Percentiles rank a stretch among this genome's conserved stretches.
Conservation (phyloP, 2,329 filamentous ascomycete species). For the Chaetomium sp. region DNA sequence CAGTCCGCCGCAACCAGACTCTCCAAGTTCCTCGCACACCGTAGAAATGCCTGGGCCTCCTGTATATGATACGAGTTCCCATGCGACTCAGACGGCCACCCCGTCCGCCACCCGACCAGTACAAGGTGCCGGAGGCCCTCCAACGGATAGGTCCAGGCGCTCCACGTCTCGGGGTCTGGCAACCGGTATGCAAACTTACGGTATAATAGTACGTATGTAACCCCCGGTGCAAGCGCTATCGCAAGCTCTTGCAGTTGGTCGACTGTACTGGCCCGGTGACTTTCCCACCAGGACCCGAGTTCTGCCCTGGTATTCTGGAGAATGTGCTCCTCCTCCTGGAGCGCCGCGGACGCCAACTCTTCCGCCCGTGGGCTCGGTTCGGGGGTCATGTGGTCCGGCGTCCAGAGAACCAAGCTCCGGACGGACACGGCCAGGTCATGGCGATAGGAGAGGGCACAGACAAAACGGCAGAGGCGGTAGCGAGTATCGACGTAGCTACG, state of each 20-base stretch:
- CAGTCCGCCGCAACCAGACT: slow-evolving; percentile 1
- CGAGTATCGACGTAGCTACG: not conserved
- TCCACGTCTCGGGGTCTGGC: no score
- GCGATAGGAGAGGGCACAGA: not conserved
- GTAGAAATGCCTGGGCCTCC: not conserved
- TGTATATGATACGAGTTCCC: not conserved
- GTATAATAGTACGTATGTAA: not conserved
- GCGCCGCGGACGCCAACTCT: no score
- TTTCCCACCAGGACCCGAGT: not conserved
- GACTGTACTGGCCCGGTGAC: not conserved
- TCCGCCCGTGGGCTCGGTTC: no score
- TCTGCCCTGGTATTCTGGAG: not conserved
- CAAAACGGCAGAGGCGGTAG: not conserved
- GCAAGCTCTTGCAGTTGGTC: not conserved
- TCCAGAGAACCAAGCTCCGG: not conserved
- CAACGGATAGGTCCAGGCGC: not conserved
- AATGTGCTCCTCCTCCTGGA: not conserved
- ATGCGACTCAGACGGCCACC: not conserved
- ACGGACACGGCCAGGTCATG: not conserved
- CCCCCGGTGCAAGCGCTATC: not conserved
- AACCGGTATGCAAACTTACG: no score
- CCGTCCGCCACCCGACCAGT: not conserved
- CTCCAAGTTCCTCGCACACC: not conserved
- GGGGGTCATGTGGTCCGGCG: not conserved
- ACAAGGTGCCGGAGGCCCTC: not conserved